These are phyloP conservation scores for Coemansia sp. DNA, from an alignment of 192 early-diverging fungal species.

Conservation along the genomic window DNA sequence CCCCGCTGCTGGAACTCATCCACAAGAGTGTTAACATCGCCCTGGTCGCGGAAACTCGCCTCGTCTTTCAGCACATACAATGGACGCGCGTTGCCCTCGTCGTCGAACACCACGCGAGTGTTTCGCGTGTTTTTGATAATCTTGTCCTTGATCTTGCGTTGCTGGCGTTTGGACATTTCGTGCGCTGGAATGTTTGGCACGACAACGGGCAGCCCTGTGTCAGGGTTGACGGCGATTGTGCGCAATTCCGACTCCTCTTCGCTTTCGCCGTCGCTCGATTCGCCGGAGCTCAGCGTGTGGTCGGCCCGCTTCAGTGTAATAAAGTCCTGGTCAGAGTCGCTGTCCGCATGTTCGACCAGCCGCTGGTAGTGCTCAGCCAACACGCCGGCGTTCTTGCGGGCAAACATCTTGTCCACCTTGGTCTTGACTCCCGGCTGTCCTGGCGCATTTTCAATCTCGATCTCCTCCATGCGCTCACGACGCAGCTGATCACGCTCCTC, in stretches of 20 bases:
- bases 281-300: conserved; percentile 67
- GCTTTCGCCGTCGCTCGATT: conserved; percentile 39
- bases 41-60: conserved; percentile 73
- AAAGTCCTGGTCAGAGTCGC: conserved; percentile 67
- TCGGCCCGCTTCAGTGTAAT: conserved; percentile 80
- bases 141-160: conserved; percentile 66
- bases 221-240: conserved; percentile 36
- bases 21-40: conserved; percentile 63
- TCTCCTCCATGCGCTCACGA: conserved; percentile 15
- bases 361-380: conserved; percentile 90
- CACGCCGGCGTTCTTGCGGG: conserved; percentile 85
- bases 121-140: conserved; percentile 68
- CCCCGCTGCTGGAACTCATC: conserved; percentile 71
- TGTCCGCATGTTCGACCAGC: conserved; percentile 66
- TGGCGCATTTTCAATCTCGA: conserved; percentile 30
- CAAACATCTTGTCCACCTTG: conserved; percentile 91
- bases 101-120: conserved; percentile 86
- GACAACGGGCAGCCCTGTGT: conserved; percentile 34
- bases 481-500: conserved; percentile 37
- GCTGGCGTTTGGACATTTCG: conserved; percentile 46
- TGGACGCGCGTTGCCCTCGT: conserved; percentile 80
- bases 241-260: conserved; percentile 55
- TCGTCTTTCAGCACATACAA: conserved; percentile 81
- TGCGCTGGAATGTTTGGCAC: conserved; percentile 48
- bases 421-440: conserved; percentile 55